phyloP scores from a whole-genome alignment of 495 filamentous ascomycete species.

The Pseudomonodictys pantanalensis region DNA sequence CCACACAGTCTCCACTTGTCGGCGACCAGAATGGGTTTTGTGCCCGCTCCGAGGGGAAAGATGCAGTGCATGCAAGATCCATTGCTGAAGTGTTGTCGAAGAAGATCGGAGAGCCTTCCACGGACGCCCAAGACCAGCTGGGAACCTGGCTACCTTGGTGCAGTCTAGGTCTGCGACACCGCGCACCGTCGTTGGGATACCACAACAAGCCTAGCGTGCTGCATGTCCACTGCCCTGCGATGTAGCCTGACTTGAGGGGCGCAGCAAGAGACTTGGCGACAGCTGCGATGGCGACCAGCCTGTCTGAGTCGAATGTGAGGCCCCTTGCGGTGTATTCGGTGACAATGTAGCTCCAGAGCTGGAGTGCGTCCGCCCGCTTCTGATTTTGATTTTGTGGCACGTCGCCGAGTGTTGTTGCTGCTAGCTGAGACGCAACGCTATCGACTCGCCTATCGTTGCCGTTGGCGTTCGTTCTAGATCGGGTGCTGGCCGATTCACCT shows the following conservation, averaged over 20 bases:
- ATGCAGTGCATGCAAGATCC: slow-evolving; percentile 26
- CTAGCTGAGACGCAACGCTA: slow-evolving; percentile 27
- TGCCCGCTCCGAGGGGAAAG: slow-evolving; percentile 15
- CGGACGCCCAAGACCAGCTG: slow-evolving; percentile 32
- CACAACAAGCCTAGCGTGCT: slow-evolving; percentile 29
- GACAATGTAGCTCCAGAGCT: slow-evolving; percentile 33
- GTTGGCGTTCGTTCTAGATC: background rate
- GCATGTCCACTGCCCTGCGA: slow-evolving; percentile 41
- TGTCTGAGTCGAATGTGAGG: slow-evolving; percentile 36
- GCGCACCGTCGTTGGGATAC: slow-evolving; percentile 23
- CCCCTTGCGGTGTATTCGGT: slow-evolving; percentile 27
- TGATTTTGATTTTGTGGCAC: background rate
- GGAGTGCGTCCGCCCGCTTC: slow-evolving; percentile 17
- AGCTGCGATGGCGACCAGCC: slow-evolving; percentile 38
- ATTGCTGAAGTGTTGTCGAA: slow-evolving; percentile 31
- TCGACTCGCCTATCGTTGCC: slow-evolving; percentile 15
- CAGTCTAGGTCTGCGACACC: slow-evolving; percentile 6
- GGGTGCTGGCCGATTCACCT: background rate
- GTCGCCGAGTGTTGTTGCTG: slow-evolving; percentile 12
- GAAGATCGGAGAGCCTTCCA: slow-evolving; percentile 30
- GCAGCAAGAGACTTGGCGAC: slow-evolving; percentile 32
- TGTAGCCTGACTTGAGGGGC: slow-evolving; percentile 31
- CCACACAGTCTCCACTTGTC: slow-evolving; percentile 9
- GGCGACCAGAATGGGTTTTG: slow-evolving; percentile 18
- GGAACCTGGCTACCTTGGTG: slow-evolving; percentile 3